phyloP scores from a whole-genome alignment of 78 protist genomes.

The Guillardia theta region DNA sequence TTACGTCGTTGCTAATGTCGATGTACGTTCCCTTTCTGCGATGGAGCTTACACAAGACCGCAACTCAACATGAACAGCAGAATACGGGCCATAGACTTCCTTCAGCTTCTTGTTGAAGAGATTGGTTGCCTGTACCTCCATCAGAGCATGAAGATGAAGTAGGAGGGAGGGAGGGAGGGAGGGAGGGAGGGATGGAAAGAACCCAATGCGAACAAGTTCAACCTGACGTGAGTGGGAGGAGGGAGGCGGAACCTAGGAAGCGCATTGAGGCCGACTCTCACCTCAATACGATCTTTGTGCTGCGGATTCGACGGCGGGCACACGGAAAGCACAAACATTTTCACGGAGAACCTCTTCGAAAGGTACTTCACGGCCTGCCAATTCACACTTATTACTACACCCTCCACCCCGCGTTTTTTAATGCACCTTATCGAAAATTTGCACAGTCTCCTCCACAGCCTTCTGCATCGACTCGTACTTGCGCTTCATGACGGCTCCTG shows the following conservation, averaged over 20 bases:
- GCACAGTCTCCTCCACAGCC: too few species aligned
- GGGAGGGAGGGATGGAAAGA: too few species aligned
- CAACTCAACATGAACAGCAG: background rate
- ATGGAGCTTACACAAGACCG: too few species aligned
- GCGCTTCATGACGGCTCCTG: too few species aligned
- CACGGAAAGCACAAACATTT: background rate
- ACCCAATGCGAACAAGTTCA: too few species aligned
- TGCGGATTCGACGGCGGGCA: background rate
- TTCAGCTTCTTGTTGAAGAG: too few species aligned
- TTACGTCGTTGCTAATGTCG: background rate
- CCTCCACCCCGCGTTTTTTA: too few species aligned
- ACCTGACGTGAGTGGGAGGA: too few species aligned
- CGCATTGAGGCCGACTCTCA: background rate
- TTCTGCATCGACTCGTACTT: conserved; percentile 61
- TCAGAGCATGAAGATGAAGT: background rate
- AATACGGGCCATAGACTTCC: background rate
- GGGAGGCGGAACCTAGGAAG: background rate
- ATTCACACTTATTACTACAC: too few species aligned
- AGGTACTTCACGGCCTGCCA: background rate
- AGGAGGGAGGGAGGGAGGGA: background rate
- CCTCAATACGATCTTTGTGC: background rate
- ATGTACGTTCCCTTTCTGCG: too few species aligned
- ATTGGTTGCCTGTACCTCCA: background rate
- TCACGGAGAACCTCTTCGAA: background rate
- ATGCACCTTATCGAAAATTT: too few species aligned